These are phyloP conservation scores for Combretum micranthum DNA, from an alignment of 345 rosid species.

Conservation along the genomic window DNA sequence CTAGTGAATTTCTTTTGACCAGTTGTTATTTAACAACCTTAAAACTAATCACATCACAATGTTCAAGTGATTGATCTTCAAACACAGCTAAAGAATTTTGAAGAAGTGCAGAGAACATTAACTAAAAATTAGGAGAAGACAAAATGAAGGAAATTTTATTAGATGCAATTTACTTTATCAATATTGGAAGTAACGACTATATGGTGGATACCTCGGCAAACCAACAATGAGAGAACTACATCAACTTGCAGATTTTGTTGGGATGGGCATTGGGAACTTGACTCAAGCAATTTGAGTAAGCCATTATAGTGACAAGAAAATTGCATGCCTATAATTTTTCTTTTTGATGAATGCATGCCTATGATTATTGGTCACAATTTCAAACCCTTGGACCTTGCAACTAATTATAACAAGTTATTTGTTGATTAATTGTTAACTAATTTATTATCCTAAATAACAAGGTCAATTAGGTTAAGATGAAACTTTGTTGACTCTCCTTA, in stretches of 20 bases:
- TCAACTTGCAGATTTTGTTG: slow-evolving; percentile 26
- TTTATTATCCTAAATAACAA: background rate
- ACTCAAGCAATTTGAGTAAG: slow-evolving; percentile 39
- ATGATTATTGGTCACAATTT: no score
- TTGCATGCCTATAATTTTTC: background rate
- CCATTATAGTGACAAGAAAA: background rate
- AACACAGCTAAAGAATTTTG: slow-evolving; percentile 32
- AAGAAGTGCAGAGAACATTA: slow-evolving; percentile 22
- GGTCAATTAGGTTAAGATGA: no score
- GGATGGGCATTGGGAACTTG: slow-evolving; percentile 49
- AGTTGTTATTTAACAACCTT: no score
- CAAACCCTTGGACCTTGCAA: no score
- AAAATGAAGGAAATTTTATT: slow-evolving; percentile 21
- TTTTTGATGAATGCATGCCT: no score
- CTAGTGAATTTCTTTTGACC: background rate
- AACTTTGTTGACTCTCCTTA: background rate
- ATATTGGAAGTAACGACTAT: slow-evolving; percentile 50
- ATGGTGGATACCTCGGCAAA: slow-evolving; percentile 33
- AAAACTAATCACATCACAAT: no score
- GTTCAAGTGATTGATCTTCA: slow-evolving; percentile 36
- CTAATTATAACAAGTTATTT: no score
- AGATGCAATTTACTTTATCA: slow-evolving; percentile 49
- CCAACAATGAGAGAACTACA: slow-evolving; percentile 25
- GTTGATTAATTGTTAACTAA: no score
- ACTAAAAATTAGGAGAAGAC: slow-evolving; percentile 25